A percentile compares a stretch with the other conserved stretches of the same genome.
Conservation (phyloP, 106 monocot species). For the Apostasia shenzhenica region DNA sequence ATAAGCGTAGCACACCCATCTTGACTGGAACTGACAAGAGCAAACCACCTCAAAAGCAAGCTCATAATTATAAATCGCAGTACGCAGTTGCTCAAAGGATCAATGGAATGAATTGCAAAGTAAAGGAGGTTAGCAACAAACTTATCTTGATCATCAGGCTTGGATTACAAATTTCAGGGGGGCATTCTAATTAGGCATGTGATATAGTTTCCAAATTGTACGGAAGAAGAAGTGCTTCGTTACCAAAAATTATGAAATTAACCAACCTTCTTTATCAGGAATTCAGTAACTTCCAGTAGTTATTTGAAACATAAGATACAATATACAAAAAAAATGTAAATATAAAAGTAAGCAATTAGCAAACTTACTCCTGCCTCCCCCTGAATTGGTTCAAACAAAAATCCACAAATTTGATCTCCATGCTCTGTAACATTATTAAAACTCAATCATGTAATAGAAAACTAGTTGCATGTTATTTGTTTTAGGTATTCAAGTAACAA, state of each 20-base stretch:
- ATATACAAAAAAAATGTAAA: constrained; percentile 6
- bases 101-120: not conserved
- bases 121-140: not conserved
- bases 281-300: not conserved
- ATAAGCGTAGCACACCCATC: no score
- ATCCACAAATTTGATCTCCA: constrained; percentile 74
- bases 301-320: not conserved
- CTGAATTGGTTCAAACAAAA: constrained; percentile 98
- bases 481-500: not conserved
- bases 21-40: not conserved
- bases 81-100: no score
- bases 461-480: not conserved
- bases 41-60: not conserved
- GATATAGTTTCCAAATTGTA: no score
- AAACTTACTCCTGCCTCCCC: constrained; percentile 94
- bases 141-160: not conserved
- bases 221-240: not conserved
- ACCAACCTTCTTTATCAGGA: not conserved
- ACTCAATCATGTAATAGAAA: no score
- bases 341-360: constrained; percentile 9
- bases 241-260: not conserved
- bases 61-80: no score
- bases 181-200: no score
- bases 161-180: no score
- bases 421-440: constrained; percentile 46